Evolutionary conservation across 2,329 filamentous ascomycete genomes (phyloP).

Genomic region (Curvularia eragrostidis): DNA sequence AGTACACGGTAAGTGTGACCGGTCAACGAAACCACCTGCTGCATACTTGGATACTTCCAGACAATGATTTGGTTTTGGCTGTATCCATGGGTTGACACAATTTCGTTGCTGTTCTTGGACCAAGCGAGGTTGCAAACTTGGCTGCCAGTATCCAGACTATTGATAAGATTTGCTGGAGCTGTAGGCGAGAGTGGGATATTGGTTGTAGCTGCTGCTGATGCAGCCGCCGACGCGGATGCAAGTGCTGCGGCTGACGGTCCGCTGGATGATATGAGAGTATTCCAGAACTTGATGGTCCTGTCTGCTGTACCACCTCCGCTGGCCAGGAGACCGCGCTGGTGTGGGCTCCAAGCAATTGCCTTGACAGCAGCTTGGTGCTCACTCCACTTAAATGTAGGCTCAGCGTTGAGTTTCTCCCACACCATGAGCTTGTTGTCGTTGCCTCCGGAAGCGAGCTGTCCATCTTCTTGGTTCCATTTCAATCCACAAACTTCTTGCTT

Average conservation of each 20-base stretch:
- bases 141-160: slow-evolving; percentile 93
- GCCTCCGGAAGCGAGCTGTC: slow-evolving; percentile 91
- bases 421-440: slow-evolving; percentile 99
- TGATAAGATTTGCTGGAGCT: slow-evolving; percentile 58
- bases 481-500: slow-evolving; percentile 98
- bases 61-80: slow-evolving; percentile 98
- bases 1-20: slow-evolving; percentile 96
- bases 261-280: slow-evolving; percentile 78
- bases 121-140: slow-evolving; percentile 99
- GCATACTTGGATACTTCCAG: slow-evolving; percentile 99
- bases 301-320: slow-evolving; percentile 96
- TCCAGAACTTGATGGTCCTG: slow-evolving; percentile 96
- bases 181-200: slow-evolving; percentile 43
- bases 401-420: slow-evolving; percentile 95
- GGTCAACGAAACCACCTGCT: slow-evolving; percentile 91
- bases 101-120: slow-evolving; percentile 97
- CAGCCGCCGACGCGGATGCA: slow-evolving; percentile 47
- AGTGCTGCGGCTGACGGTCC: slow-evolving; percentile 51
- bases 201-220: slow-evolving; percentile 40
- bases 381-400: slow-evolving; percentile 90
- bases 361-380: slow-evolving; percentile 97
- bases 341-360: slow-evolving; percentile 96
- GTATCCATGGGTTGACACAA: slow-evolving; percentile 96
- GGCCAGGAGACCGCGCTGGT: slow-evolving; percentile 91
- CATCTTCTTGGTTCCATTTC: slow-evolving; percentile 96